Evolutionary conservation across 495 filamentous ascomycete species (phyloP).

Genomic region (Hyphodiscus hymeniophilus): DNA sequence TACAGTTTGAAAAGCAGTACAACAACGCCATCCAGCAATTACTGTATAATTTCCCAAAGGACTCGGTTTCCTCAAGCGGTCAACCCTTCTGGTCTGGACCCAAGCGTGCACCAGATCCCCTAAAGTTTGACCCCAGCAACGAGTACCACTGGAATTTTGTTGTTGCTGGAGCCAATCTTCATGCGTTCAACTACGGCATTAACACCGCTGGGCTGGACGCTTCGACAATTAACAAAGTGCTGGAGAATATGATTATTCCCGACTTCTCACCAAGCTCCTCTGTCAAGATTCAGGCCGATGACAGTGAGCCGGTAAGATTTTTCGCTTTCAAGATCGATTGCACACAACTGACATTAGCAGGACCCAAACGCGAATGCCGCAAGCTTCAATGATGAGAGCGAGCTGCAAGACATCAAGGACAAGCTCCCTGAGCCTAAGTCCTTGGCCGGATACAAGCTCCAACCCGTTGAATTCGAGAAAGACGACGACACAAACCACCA

Average conservation of each 20-base stretch:
- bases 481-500: constrained; percentile 97
- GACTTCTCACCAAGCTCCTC: constrained; percentile 88
- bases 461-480: constrained; percentile 97
- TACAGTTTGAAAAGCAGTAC: constrained; percentile 93
- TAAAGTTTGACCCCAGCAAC: constrained; percentile 81
- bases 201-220: constrained; percentile 65
- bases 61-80: constrained; percentile 78
- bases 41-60: constrained; percentile 95
- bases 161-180: constrained; percentile 81
- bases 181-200: constrained; percentile 97
- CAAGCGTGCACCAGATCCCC: constrained; percentile 88
- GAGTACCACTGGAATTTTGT: constrained; percentile 80
- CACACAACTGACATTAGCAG: constrained; percentile 24
- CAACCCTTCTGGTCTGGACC: constrained; percentile 97
- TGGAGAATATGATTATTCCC: constrained; percentile 91
- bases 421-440: constrained; percentile 69
- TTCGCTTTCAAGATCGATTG: too few species aligned
- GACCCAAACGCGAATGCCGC: constrained; percentile 64
- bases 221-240: constrained; percentile 61
- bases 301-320: constrained; percentile 72
- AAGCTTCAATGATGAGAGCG: constrained; percentile 59
- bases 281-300: constrained; percentile 95
- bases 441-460: constrained; percentile 77
- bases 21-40: constrained; percentile 96
- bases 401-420: constrained; percentile 58